phyloP scores from a whole-genome alignment of 179 eudicot genomes.

The Actinidia chinensis region DNA sequence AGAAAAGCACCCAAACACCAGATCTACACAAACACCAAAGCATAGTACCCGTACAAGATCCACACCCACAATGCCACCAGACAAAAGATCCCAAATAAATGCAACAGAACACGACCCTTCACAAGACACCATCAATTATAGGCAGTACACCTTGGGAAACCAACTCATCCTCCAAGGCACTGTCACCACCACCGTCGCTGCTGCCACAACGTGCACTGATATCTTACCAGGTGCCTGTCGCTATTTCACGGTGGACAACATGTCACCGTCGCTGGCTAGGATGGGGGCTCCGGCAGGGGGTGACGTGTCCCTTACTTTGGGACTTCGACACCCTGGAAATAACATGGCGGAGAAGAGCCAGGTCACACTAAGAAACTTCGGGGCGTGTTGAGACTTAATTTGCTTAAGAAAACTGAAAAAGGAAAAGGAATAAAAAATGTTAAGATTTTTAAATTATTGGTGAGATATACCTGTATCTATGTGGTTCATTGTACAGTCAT shows the following conservation, averaged over 20 bases:
- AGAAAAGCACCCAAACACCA: not conserved
- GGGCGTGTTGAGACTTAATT: slow-evolving; percentile 16
- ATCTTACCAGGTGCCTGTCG: not conserved
- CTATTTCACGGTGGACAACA: not conserved
- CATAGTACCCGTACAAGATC: not conserved
- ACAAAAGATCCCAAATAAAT: slow-evolving; percentile 22
- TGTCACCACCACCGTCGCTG: not conserved
- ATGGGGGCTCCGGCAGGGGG: slow-evolving; percentile 25
- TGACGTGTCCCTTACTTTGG: slow-evolving; percentile 35
- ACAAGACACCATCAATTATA: slow-evolving; percentile 22
- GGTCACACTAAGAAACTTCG: slow-evolving; percentile 26
- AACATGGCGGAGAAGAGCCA: slow-evolving; percentile 22
- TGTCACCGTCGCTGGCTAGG: slow-evolving; percentile 18
- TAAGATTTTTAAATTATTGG: not conserved
- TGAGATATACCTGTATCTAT: not conserved
- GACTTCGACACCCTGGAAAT: slow-evolving; percentile 35
- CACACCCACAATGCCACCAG: slow-evolving; percentile 1
- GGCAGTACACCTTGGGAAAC: slow-evolving; percentile 22
- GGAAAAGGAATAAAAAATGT: not conserved
- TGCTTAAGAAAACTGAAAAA: not conserved
- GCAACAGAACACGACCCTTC: slow-evolving; percentile 35
- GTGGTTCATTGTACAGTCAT: not conserved
- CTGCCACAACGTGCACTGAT: not conserved
- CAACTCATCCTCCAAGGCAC: slow-evolving; percentile 12
- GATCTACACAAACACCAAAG: slow-evolving; percentile 35